Percentiles rank a stretch among this genome's conserved stretches.
Conservation (phyloP, 2,329 filamentous ascomycete genomes). For the Macroventuria anomochaeta region DNA sequence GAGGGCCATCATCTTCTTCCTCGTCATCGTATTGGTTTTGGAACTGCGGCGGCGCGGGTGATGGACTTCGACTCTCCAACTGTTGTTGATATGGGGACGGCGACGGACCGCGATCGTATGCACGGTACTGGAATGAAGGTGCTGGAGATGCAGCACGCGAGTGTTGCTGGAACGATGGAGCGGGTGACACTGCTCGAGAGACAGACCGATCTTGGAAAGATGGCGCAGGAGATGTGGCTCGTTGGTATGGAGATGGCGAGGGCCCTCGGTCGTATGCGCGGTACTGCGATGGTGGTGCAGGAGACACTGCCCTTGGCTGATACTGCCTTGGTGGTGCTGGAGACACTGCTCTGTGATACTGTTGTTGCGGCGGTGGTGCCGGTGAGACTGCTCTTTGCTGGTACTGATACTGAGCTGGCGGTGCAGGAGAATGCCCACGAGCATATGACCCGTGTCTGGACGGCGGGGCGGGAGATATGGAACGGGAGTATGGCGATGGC, state of each 20-base stretch:
- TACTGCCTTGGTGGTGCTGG: conserved; percentile 34
- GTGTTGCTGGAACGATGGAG: conserved; percentile 37
- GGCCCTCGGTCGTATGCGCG: conserved; percentile 32
- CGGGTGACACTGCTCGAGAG: conserved; percentile 40
- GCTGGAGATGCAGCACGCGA: conserved; percentile 41
- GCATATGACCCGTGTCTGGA: conserved; percentile 19
- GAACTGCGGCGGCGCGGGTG: conserved; percentile 40
- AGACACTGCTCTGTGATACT: conserved; percentile 28
- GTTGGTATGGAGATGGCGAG: conserved; percentile 39
- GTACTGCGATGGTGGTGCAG: conserved; percentile 37
- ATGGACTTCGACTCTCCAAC: conserved; percentile 31
- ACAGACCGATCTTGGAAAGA: conserved; percentile 32
- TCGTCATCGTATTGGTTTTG: conserved; percentile 25
- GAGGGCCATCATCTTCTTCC: conserved; percentile 69
- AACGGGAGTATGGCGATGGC: conserved; percentile 10
- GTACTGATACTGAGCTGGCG: conserved; percentile 26
- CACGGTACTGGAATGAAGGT: conserved; percentile 45
- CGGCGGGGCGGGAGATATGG: conserved; percentile 33
- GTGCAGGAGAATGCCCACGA: conserved; percentile 32
- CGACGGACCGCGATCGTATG: conserved; percentile 51
- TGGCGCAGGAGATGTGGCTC: conserved; percentile 42
- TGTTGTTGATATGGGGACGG: conserved; percentile 47
- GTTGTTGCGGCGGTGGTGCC: conserved; percentile 31
- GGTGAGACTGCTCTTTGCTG: conserved; percentile 34
- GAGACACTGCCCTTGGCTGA: conserved; percentile 36